A percentile compares a stretch with the other conserved stretches of the same genome.
Conservation (phyloP, 2,329 filamentous ascomycete species). For the Alternaria arbusti region DNA sequence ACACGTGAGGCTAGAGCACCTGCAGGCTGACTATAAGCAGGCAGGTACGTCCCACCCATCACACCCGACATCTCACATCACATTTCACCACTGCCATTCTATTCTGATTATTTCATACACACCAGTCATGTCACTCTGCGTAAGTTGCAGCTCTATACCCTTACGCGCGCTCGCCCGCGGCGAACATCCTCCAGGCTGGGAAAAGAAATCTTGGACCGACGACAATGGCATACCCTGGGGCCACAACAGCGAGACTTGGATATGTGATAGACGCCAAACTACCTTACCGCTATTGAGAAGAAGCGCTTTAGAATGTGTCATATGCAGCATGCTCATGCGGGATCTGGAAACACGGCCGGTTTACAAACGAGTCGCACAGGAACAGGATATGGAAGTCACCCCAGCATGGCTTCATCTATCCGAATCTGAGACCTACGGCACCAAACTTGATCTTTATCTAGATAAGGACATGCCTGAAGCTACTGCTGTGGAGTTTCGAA, state of each 20-base stretch:
- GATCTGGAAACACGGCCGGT: not conserved
- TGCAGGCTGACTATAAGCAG: not conserved
- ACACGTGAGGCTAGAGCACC: not conserved
- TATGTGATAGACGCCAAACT: not conserved
- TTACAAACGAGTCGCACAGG: not conserved
- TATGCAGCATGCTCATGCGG: not conserved
- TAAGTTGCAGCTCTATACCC: not conserved
- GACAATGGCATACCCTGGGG: not conserved
- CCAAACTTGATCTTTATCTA: not conserved
- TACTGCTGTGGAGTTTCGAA: not conserved
- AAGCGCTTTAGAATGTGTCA: not conserved
- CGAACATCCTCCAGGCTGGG: not conserved
- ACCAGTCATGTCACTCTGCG: not conserved
- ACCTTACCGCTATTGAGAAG: not conserved
- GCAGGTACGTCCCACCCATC: not conserved
- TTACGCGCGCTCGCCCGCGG: not conserved
- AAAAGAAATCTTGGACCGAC: not conserved
- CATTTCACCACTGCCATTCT: too few species aligned
- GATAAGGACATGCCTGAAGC: not conserved
- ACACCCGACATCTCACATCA: not conserved
- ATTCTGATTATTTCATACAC: rapidly evolving
- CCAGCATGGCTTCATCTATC: not conserved
- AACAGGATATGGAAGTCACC: not conserved
- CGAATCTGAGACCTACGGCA: not conserved
- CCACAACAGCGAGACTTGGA: not conserved